phyloP scores from a whole-genome alignment of 495 filamentous ascomycete species.

The Daldinia loculata region DNA sequence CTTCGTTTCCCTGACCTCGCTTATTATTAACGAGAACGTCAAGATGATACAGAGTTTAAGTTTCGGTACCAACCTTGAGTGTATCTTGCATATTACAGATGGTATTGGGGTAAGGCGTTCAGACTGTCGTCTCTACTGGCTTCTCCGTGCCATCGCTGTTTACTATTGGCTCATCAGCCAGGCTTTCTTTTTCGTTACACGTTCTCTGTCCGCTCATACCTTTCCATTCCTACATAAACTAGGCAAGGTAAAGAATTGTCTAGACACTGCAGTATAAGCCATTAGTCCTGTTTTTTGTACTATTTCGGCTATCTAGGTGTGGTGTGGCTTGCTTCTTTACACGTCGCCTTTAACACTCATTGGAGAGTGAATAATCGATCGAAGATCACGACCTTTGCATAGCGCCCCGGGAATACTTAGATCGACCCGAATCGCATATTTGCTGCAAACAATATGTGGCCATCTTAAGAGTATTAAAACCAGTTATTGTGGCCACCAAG shows the following conservation, averaged over 20 bases:
- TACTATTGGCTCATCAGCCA: constrained; percentile 3
- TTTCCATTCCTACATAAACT: constrained; percentile 1
- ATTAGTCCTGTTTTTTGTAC: not conserved
- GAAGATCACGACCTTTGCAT: constrained; percentile 4
- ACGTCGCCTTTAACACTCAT: not conserved
- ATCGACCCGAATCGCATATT: not conserved
- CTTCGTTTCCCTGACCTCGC: constrained; percentile 5
- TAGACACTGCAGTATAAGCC: not conserved
- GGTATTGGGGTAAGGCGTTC: constrained; percentile 16
- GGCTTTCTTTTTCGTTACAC: constrained; percentile 13
- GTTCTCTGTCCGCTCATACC: not conserved
- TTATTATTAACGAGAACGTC: constrained; percentile 11
- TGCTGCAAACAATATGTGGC: not conserved
- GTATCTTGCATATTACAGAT: constrained; percentile 10
- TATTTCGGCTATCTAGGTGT: not conserved
- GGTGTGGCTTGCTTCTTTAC: not conserved
- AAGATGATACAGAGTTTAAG: constrained; percentile 5
- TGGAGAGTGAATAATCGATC: not conserved
- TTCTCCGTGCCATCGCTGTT: constrained; percentile 3
- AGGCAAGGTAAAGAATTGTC: not conserved
- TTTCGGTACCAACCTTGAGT: constrained; percentile 30
- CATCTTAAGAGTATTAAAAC: not conserved
- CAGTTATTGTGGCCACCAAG: not conserved
- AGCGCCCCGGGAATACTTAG: not conserved
- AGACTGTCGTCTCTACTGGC: constrained; percentile 2